These are phyloP conservation scores for Pichia sp. DNA, from an alignment of 1,139 yeast genomes.

Conservation along the genomic window DNA sequence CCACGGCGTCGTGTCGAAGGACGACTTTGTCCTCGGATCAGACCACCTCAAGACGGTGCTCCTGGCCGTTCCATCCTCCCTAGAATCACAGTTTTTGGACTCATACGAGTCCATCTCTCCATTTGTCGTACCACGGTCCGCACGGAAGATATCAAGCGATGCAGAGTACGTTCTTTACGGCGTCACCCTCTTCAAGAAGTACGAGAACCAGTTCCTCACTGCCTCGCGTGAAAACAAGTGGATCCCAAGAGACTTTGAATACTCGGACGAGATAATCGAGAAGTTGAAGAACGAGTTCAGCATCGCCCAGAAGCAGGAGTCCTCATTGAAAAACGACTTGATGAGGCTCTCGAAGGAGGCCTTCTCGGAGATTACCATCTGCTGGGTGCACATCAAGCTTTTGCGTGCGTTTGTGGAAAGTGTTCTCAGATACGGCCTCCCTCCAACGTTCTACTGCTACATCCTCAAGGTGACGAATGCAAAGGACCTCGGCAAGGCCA, in stretches of 20 bases:
- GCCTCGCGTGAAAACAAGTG: constrained; percentile 82
- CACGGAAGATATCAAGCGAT: constrained; percentile 65
- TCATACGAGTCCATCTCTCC: constrained; percentile 71
- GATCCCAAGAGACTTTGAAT: constrained; percentile 89
- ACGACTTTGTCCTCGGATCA: constrained; percentile 77
- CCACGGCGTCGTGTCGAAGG: constrained; percentile 81
- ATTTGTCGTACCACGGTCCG: constrained; percentile 91
- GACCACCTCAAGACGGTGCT: constrained; percentile 82
- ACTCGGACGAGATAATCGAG: constrained; percentile 72
- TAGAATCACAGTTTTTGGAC: constrained; percentile 55
- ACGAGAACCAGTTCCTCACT: constrained; percentile 59
- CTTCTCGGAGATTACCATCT: constrained; percentile 73
- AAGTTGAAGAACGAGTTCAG: constrained; percentile 62
- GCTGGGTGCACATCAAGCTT: constrained; percentile 84
- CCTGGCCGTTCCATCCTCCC: constrained; percentile 76
- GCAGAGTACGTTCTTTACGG: constrained; percentile 67
- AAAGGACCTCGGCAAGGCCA: constrained; percentile 52
- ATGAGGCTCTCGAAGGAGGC: constrained; percentile 83
- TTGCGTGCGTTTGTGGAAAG: constrained; percentile 54
- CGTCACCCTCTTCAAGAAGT: constrained; percentile 83
- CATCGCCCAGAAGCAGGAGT: constrained; percentile 64
- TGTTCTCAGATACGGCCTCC: constrained; percentile 91
- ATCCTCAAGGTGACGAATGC: constrained; percentile 45
- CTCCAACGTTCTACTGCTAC: constrained; percentile 79
- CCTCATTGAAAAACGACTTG: constrained; percentile 70